Percentiles rank a stretch among this genome's conserved stretches.
These are phyloP conservation scores for Solanum arcanum DNA, from an alignment of 257 asterid genomes.

Conservation along the genomic window DNA sequence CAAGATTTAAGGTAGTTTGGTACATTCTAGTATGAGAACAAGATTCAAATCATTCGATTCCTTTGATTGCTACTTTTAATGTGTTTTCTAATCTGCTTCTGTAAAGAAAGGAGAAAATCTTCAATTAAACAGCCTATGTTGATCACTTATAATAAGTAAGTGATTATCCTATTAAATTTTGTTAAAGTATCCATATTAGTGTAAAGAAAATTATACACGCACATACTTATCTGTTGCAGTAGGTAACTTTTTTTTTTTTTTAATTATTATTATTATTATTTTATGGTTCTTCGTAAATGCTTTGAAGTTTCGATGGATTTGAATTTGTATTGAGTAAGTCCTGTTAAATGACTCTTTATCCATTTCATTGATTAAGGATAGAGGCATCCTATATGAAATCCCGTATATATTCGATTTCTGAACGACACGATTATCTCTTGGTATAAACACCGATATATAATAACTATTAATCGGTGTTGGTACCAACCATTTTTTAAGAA, in stretches of 20 bases:
- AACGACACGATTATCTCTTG: too few relatives aligned
- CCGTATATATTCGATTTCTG: too few relatives aligned
- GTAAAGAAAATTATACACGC: neutral
- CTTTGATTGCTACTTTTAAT: neutral
- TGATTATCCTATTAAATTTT: neutral
- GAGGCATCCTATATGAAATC: neutral
- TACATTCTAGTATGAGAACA: neutral
- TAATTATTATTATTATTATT: too few relatives aligned
- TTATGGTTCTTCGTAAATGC: neutral
- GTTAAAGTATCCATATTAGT: neutral
- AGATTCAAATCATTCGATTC: neutral
- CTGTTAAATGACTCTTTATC: neutral
- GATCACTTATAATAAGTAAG: neutral
- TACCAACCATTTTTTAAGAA: neutral
- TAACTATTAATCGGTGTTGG: neutral
- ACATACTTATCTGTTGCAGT: neutral
- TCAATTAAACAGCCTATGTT: neutral
- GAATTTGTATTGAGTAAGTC: neutral
- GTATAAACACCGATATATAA: too few relatives aligned
- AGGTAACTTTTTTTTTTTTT: neutral
- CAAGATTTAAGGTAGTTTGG: neutral
- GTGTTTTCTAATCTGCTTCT: neutral
- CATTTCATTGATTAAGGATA: neutral
- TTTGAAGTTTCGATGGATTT: neutral
- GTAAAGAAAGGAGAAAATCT: neutral